phyloP scores from a whole-genome alignment of 768 basidiomycete genomes.

The Dioszegia hungarica region DNA sequence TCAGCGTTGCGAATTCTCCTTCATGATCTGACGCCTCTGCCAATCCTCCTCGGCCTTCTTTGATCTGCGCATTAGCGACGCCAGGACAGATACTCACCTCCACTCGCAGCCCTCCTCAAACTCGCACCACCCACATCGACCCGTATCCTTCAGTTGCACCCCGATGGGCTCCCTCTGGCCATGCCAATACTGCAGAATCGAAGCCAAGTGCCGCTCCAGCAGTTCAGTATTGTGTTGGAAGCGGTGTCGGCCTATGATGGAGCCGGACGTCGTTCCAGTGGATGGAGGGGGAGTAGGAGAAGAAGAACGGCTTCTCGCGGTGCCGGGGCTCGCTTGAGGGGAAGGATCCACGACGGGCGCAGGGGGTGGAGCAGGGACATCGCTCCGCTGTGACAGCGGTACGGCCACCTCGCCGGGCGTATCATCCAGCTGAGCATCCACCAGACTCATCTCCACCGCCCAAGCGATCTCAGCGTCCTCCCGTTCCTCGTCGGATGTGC shows the following conservation, averaged over 20 bases:
- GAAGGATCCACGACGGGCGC: no score
- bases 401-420: background rate
- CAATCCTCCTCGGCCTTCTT: conserved; percentile 12
- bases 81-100: conserved; percentile 51
- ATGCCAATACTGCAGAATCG: conserved; percentile 69
- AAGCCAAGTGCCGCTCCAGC: conserved; percentile 57
- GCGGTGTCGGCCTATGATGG: conserved; percentile 62
- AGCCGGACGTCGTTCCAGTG: conserved; percentile 19
- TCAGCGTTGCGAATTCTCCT: no score
- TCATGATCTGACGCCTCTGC: no score
- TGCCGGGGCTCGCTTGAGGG: no score
- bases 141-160: conserved; percentile 59
- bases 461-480: conserved; percentile 39
- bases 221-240: conserved; percentile 58
- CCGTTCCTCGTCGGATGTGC: conserved; percentile 14
- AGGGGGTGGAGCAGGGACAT: no score
- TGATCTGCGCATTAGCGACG: background rate
- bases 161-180: conserved; percentile 66
- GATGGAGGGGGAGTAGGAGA: conserved; percentile 8
- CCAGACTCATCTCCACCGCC: conserved; percentile 31
- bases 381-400: conserved; percentile 1
- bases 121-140: conserved; percentile 73
- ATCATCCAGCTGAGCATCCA: conserved; percentile 1
- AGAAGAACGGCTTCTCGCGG: background rate
- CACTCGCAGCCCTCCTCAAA: conserved; percentile 74